These are phyloP conservation scores for Trifolium repens DNA, from an alignment of 306 rosid species.

Conservation along the genomic window DNA sequence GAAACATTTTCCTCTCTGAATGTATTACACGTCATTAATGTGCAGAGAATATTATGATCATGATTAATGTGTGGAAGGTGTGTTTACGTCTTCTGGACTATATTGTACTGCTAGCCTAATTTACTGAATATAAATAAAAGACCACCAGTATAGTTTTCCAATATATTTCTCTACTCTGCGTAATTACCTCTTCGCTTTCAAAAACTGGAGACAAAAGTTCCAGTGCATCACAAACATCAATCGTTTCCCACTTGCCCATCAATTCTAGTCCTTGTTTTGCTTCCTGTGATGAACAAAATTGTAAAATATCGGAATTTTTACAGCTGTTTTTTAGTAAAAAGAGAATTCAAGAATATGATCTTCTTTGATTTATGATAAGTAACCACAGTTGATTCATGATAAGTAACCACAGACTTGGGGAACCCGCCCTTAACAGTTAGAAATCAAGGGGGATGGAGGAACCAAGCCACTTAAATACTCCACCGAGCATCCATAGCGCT, in stretches of 20 bases:
- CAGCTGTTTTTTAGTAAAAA: neutral
- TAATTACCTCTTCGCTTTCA: slow-evolving; percentile 94
- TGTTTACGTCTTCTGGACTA: slow-evolving; percentile 8
- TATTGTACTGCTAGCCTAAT: slow-evolving; percentile 7
- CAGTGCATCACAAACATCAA: slow-evolving; percentile 94
- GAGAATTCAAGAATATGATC: slow-evolving; percentile 27
- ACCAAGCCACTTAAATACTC: neutral
- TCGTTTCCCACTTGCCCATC: slow-evolving; percentile 94
- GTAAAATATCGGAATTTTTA: slow-evolving; percentile 25
- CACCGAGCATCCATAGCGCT: neutral
- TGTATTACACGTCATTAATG: neutral
- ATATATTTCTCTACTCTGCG: slow-evolving; percentile 1
- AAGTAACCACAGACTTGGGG: neutral
- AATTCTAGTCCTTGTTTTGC: slow-evolving; percentile 95
- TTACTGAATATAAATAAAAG: slow-evolving; percentile 20
- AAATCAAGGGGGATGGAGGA: neutral
- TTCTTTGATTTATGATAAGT: neutral
- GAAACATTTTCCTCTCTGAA: neutral
- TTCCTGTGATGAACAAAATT: slow-evolving; percentile 67
- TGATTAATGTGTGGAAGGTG: slow-evolving; percentile 5
- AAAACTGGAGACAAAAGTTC: slow-evolving; percentile 96
- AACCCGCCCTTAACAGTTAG: neutral
- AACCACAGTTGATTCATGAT: neutral
- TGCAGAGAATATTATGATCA: slow-evolving; percentile 5
- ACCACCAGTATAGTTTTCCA: slow-evolving; percentile 7